A percentile compares a stretch with the other conserved stretches of the same genome.
phyloP scores from a whole-genome alignment of 768 basidiomycete genomes.

The Calocybe gangraenosa region DNA sequence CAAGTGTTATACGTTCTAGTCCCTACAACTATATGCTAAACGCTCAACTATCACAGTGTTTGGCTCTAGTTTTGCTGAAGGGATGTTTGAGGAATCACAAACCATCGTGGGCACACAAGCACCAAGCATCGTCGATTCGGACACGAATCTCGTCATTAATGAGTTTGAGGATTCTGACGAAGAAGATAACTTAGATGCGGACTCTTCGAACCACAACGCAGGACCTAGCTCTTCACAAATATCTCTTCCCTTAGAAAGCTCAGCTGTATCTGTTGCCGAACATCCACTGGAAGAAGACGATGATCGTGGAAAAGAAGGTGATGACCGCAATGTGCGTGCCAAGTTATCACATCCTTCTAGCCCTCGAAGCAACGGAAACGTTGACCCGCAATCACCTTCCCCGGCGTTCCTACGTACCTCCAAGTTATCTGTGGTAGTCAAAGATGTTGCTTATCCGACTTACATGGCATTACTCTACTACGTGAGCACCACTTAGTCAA shows the following conservation, averaged over 20 bases:
- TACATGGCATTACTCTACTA: constrained; percentile 64
- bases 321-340: constrained; percentile 19
- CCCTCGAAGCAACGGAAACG: constrained; percentile 14
- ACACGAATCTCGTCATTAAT: constrained; percentile 31
- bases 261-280: constrained; percentile 10
- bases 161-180: constrained; percentile 52
- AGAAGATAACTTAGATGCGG: constrained; percentile 24
- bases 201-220: constrained; percentile 22
- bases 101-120: constrained; percentile 22
- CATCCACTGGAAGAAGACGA: constrained; percentile 18
- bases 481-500: constrained; percentile 35
- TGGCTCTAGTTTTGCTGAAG: constrained; percentile 64
- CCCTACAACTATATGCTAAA: not conserved
- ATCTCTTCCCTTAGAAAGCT: constrained; percentile 7
- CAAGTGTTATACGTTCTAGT: constrained; percentile 7
- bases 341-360: constrained; percentile 20
- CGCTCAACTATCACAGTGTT: constrained; percentile 50
- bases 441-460: constrained; percentile 44
- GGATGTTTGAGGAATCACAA: constrained; percentile 25
- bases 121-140: constrained; percentile 19
- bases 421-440: constrained; percentile 38
- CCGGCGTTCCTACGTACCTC: constrained; percentile 4
- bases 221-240: constrained; percentile 5
- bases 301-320: constrained; percentile 15
- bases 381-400: not conserved